These are phyloP conservation scores for Metschnikowia reukaufii DNA, from an alignment of 805 yeast species.

Conservation along the genomic window DNA sequence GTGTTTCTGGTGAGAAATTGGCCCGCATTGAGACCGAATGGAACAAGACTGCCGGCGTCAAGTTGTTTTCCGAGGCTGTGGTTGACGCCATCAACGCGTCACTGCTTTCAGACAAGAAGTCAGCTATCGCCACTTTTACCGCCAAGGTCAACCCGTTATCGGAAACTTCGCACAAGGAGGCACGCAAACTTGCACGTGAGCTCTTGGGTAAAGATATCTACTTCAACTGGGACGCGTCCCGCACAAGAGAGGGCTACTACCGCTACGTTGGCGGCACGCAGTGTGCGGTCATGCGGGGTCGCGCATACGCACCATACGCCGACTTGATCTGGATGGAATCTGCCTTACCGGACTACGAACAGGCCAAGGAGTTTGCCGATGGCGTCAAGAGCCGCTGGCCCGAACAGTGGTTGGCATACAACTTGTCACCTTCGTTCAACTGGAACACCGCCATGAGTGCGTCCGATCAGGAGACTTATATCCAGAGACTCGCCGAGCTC, in stretches of 20 bases:
- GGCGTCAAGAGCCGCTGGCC: conserved; percentile 84
- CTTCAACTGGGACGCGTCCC: conserved; percentile 94
- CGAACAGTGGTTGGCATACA: conserved; percentile 94
- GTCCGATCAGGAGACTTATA: conserved; percentile 87
- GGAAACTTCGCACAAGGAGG: conserved; percentile 74
- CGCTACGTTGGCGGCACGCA: conserved; percentile 95
- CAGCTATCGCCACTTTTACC: conserved; percentile 63
- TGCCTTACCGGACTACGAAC: conserved; percentile 87
- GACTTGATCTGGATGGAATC: conserved; percentile 99
- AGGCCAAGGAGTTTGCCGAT: conserved; percentile 91
- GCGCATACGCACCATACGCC: conserved; percentile 92
- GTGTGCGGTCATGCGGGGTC: conserved; percentile 95
- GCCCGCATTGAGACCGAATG: conserved; percentile 78
- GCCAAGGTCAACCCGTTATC: conserved; percentile 72
- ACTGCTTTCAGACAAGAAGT: conserved; percentile 56
- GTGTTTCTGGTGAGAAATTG: conserved; percentile 69
- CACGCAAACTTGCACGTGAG: conserved; percentile 70
- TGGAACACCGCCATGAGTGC: conserved; percentile 94
- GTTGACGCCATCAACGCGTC: conserved; percentile 73
- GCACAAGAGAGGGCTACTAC: conserved; percentile 97
- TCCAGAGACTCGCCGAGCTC: conserved; percentile 76
- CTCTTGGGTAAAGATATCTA: conserved; percentile 77
- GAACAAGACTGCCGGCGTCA: conserved; percentile 78
- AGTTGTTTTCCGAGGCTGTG: conserved; percentile 89
- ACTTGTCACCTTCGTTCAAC: conserved; percentile 95